phyloP scores from a whole-genome alignment of 2,329 filamentous ascomycete genomes.

The Paecilomyces sp. region DNA sequence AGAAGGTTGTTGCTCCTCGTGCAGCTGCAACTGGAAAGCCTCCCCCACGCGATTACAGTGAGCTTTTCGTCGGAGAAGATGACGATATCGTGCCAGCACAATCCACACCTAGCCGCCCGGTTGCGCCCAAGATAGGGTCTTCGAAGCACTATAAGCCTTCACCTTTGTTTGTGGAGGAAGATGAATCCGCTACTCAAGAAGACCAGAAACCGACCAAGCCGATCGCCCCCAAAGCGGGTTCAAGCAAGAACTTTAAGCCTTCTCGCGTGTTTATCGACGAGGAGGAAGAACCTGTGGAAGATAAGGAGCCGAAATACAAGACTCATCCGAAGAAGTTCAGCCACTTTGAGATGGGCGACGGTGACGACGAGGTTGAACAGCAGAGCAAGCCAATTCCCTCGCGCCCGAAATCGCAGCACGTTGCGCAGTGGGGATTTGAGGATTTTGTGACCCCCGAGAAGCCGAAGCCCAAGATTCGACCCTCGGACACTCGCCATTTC shows the following conservation, averaged over 20 bases:
- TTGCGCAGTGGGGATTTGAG: conserved; percentile 77
- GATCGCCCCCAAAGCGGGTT: conserved; percentile 40
- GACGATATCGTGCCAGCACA: conserved; percentile 18
- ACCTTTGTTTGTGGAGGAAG: conserved; percentile 6
- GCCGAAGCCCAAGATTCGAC: conserved; percentile 54
- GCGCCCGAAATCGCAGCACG: conserved; percentile 43
- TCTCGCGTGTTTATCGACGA: conserved; percentile 48
- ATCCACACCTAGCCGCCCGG: conserved; percentile 5
- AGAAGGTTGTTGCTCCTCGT: conserved; percentile 55
- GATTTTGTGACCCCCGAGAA: conserved; percentile 83
- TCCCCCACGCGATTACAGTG: conserved; percentile 57
- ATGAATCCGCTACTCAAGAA: conserved; percentile 8
- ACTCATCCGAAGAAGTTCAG: conserved; percentile 73
- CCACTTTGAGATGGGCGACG: conserved; percentile 45
- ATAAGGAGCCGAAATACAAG: conserved; percentile 44
- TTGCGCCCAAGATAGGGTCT: conserved; percentile 11
- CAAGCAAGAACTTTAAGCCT: conserved; percentile 44
- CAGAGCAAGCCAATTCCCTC: conserved; percentile 19
- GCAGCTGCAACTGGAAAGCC: conserved; percentile 60
- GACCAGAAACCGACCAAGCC: conserved; percentile 12
- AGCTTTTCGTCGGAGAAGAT: conserved; percentile 57
- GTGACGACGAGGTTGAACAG: conserved; percentile 14
- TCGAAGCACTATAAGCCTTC: conserved; percentile 5
- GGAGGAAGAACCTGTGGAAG: conserved; percentile 22
- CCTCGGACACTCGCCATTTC: conserved; percentile 67